Conservation (phyloP, 2,329 filamentous ascomycete genomes). For the Fusarium azukiicola region DNA sequence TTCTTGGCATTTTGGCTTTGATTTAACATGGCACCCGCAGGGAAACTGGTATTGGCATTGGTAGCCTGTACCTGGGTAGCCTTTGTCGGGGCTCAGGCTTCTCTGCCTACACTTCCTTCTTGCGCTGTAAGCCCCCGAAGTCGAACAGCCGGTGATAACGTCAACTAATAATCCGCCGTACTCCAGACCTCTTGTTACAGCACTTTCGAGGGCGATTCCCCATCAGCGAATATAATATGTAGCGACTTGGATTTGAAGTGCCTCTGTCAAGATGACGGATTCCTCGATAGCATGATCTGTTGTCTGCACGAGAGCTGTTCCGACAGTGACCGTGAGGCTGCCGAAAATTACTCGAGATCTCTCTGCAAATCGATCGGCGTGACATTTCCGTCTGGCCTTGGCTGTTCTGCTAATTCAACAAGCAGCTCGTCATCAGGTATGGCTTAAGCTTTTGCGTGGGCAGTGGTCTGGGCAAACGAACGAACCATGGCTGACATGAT, state of each 20-base stretch:
- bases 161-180: neutral
- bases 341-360: neutral
- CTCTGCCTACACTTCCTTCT: neutral
- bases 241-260: neutral
- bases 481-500: neutral
- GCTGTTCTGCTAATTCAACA: neutral
- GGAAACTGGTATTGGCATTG: neutral
- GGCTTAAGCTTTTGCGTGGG: neutral
- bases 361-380: neutral
- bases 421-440: slow-evolving; percentile 2
- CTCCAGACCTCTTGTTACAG: neutral
- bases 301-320: neutral
- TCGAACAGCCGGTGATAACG: neutral
- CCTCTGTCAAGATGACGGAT: neutral
- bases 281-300: neutral
- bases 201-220: neutral
- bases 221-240: slow-evolving; percentile 1
- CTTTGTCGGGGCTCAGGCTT: neutral
- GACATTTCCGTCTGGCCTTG: neutral
- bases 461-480: neutral
- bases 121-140: neutral
- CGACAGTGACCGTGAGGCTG: neutral
- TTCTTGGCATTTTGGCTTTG: neutral
- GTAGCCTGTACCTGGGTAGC: neutral
- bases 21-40: neutral